phyloP scores from a whole-genome alignment of 208 protist species.

The Leishmania tarentolae region DNA sequence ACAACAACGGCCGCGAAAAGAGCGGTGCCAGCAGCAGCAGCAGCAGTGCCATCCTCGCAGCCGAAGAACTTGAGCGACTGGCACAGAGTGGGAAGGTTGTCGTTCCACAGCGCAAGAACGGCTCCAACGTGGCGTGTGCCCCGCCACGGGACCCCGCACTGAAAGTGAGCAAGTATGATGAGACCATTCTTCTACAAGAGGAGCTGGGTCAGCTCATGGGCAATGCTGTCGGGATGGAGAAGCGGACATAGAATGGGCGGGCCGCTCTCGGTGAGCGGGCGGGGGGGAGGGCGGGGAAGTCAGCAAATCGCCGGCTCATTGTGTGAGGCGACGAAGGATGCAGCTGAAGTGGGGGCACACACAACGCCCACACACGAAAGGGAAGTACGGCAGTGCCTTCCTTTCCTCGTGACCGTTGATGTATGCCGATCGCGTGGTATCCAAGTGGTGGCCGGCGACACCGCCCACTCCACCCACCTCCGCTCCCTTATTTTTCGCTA shows the following conservation, averaged over 20 bases:
- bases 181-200: slow-evolving; percentile 33
- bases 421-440: neutral
- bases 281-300: neutral
- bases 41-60: neutral
- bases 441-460: neutral
- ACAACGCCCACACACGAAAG: neutral
- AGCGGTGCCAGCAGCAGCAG: neutral
- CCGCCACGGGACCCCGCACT: slow-evolving; percentile 29
- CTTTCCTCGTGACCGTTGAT: neutral
- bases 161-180: slow-evolving; percentile 56
- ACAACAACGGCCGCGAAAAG: neutral
- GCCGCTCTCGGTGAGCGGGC: too few relatives aligned
- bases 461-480: neutral
- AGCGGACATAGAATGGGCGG: slow-evolving; percentile 3
- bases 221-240: slow-evolving; percentile 11
- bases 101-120: slow-evolving; percentile 16
- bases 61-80: slow-evolving; percentile 17
- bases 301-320: neutral
- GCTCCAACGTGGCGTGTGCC: slow-evolving; percentile 22
- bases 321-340: neutral
- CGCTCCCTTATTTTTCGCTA: neutral
- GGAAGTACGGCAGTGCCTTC: neutral
- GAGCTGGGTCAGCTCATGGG: slow-evolving; percentile 36
- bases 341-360: neutral
- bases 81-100: slow-evolving; percentile 26